These are phyloP conservation scores for Sordariomycetes sp. DNA, from an alignment of 2,329 filamentous ascomycete genomes.

Conservation along the genomic window DNA sequence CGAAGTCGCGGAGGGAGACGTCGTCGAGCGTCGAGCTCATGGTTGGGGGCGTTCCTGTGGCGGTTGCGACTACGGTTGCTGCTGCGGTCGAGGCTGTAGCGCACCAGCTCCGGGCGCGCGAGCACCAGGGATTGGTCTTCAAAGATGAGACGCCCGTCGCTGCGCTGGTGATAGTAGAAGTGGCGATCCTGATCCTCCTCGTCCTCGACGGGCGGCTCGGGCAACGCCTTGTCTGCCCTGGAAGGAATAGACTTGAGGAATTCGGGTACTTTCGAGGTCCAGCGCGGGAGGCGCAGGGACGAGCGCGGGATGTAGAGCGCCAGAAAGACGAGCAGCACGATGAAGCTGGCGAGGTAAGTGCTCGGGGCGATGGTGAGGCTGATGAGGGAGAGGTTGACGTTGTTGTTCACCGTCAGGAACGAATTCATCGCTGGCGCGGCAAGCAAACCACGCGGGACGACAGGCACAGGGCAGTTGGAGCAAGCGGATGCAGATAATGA, in stretches of 20 bases:
- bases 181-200: background rate
- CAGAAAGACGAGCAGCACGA: conserved; percentile 40
- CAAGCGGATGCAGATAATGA: background rate
- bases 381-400: conserved; percentile 51
- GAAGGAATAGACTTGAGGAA: conserved; percentile 1
- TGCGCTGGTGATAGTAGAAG: background rate
- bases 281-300: conserved; percentile 9
- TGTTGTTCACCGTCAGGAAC: conserved; percentile 51
- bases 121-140: conserved; percentile 22
- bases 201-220: conserved; percentile 12
- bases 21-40: conserved; percentile 31
- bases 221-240: conserved; percentile 14
- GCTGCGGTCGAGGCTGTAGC: conserved; percentile 4
- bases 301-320: conserved; percentile 33
- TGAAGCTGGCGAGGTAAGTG: conserved; percentile 44
- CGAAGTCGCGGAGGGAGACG: conserved; percentile 46
- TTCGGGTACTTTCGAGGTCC: conserved; percentile 9
- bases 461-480: background rate
- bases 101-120: conserved; percentile 18
- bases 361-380: conserved; percentile 50
- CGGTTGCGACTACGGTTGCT: conserved; percentile 6
- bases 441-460: background rate
- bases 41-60: conserved; percentile 8
- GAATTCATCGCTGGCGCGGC: conserved; percentile 37
- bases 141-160: conserved; percentile 16